These are phyloP conservation scores for Guadua angustifolia DNA, from an alignment of 176 grass and related monocot species.

Conservation along the genomic window DNA sequence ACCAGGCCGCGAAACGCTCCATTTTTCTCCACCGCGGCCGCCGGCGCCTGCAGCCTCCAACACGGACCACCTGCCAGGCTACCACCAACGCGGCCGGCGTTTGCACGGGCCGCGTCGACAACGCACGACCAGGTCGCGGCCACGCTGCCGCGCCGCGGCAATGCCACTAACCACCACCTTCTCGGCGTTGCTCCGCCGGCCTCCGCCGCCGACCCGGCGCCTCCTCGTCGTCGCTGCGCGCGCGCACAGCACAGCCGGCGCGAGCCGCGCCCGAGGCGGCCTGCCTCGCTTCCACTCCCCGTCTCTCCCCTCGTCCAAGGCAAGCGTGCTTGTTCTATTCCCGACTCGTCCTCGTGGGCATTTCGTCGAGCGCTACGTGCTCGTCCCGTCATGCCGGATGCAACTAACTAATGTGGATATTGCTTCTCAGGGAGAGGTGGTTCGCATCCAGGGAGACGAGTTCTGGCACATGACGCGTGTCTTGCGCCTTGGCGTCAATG, in stretches of 20 bases:
- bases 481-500: conserved; percentile 68
- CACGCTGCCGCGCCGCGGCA: not conserved
- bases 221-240: conserved; percentile 42
- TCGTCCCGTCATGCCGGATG: not conserved
- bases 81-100: not conserved
- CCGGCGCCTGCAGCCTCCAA: not conserved
- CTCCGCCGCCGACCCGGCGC: conserved; percentile 18
- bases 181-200: conserved; percentile 48
- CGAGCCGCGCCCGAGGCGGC: conserved; percentile 66
- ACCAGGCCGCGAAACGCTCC: not conserved
- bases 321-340: not conserved
- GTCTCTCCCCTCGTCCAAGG: conserved; percentile 70
- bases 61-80: not conserved
- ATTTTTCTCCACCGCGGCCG: not conserved
- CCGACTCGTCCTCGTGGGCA: not conserved
- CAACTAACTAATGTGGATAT: not conserved
- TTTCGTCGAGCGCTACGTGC: not conserved
- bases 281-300: conserved; percentile 79
- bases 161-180: conserved; percentile 47
- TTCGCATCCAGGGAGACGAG: conserved; percentile 89
- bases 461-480: conserved; percentile 95
- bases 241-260: conserved; percentile 38
- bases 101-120: not conserved
- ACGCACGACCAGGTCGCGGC: not conserved
- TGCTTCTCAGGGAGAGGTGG: conserved; percentile 64